These are phyloP conservation scores for Alternaria burnsii DNA, from an alignment of 2,329 filamentous ascomycete species.

Conservation along the genomic window DNA sequence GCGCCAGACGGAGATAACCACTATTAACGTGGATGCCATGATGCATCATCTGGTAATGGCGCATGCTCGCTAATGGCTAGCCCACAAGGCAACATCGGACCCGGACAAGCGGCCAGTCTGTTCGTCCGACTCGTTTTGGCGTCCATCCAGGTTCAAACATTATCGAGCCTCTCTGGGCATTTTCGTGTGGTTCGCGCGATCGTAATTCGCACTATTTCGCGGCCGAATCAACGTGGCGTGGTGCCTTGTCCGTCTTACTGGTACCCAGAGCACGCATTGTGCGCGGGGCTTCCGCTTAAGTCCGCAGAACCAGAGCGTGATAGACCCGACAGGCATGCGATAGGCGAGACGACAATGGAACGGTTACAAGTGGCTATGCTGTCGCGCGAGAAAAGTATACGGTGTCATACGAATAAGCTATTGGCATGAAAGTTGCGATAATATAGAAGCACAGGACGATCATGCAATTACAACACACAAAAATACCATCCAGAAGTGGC, in stretches of 20 bases:
- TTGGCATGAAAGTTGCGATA: neutral
- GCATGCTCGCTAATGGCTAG: slow-evolving; percentile 21
- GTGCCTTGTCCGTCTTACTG: neutral
- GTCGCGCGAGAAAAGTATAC: neutral
- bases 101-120: slow-evolving; percentile 14
- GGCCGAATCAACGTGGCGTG: slow-evolving; percentile 5
- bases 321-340: neutral
- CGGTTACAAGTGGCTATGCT: neutral
- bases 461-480: neutral
- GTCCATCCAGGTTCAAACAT: neutral
- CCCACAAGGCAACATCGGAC: neutral
- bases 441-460: neutral
- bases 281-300: neutral
- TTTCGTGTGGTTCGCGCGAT: neutral
- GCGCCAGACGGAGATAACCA: slow-evolving; percentile 23
- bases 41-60: slow-evolving; percentile 3
- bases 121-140: slow-evolving; percentile 19
- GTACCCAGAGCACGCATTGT: neutral
- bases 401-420: neutral
- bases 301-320: neutral
- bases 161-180: neutral
- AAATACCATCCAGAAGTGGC: neutral
- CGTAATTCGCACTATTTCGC: neutral
- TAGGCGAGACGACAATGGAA: neutral
- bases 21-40: slow-evolving; percentile 23